These are phyloP conservation scores for Entomortierella beljakovae DNA, from an alignment of 192 early-diverging fungal species.

Conservation along the genomic window DNA sequence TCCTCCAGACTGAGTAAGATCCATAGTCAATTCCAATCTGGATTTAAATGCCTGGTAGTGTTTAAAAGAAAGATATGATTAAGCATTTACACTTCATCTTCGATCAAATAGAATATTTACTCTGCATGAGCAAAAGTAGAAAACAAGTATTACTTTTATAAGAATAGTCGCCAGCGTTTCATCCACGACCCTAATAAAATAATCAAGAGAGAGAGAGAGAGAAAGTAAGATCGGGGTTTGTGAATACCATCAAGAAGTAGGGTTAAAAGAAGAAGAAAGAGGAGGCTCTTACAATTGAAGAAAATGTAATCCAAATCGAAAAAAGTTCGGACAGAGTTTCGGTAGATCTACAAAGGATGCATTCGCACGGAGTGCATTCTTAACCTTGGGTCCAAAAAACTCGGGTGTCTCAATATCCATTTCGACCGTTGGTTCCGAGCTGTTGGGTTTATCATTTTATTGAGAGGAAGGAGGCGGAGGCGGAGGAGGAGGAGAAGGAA, in stretches of 20 bases:
- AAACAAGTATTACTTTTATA: no score
- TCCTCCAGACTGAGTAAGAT: slow-evolving; percentile 58
- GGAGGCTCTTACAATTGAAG: slow-evolving; percentile 34
- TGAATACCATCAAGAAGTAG: not conserved
- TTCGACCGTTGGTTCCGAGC: slow-evolving; percentile 11
- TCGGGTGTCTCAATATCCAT: slow-evolving; percentile 44
- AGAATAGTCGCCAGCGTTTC: no score
- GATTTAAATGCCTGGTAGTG: slow-evolving; percentile 54
- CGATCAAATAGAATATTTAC: no score
- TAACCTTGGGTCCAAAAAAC: slow-evolving; percentile 44
- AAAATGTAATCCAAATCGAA: slow-evolving; percentile 36
- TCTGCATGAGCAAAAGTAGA: no score
- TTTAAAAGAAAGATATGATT: not conserved
- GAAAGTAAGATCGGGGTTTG: no score
- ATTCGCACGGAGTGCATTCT: slow-evolving; percentile 37
- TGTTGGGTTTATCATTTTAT: no score
- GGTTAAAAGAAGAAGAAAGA: no score
- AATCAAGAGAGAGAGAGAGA: no score
- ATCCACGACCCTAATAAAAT: no score
- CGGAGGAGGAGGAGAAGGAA: not conserved
- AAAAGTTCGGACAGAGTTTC: slow-evolving; percentile 40
- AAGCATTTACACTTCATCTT: not conserved
- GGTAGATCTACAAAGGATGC: slow-evolving; percentile 34
- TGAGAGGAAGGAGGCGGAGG: no score
- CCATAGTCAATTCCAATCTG: slow-evolving; percentile 57